Evolutionary conservation across 2,329 filamentous ascomycete genomes (phyloP), one percentile per base, ranked within the genome.

Genomic region (Pseudogymnoascus sp.): DNA sequence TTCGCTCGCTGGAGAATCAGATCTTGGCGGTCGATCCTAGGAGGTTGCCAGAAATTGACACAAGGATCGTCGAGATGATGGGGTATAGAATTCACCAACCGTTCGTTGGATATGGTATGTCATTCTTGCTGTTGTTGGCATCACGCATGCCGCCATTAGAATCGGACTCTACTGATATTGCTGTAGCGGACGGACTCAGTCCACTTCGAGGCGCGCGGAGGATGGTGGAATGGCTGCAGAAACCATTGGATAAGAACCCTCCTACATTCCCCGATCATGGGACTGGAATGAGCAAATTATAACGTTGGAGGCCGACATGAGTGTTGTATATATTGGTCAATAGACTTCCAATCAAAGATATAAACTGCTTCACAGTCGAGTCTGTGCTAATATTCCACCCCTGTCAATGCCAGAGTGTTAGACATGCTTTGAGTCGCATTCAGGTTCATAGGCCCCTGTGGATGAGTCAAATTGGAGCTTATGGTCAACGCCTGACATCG

Each of bases 21-120:
- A 69, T 73, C 11, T 67, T 74, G 33, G 69, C 72, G 1, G 72
- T 74, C 11, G 72, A 74, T 63, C 72, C 72, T 6, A 66, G 72
- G 19, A 70, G 71, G 60, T 66, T 74, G 61, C 64, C 68, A 15
- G 64, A 67, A 38, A 73, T 74, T 26, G 68, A 70, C 11, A 67
- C 68, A 13, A 63, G 67, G 6, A 73, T 74, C 40, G 72, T 74
- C 26, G 68, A 71, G 29, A 71, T 74, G 72, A 73, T 74, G 72
- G 72, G 72, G n/a, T 74, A 74, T 59, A 71, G 65, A 44, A 65
- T 71, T 31, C 71, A 70, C 62, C 61, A 65, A 40, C 72, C 71
- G 1, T 74, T 74, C 46, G 72, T 74, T 61, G 72, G 72, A 26
- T 73, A 74, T 62, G 69, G 70, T 71, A 35, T 33, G 66, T 67